Evolutionary conservation across 208 protist species (phyloP).

Genomic region (Crithidia mellificae): DNA sequence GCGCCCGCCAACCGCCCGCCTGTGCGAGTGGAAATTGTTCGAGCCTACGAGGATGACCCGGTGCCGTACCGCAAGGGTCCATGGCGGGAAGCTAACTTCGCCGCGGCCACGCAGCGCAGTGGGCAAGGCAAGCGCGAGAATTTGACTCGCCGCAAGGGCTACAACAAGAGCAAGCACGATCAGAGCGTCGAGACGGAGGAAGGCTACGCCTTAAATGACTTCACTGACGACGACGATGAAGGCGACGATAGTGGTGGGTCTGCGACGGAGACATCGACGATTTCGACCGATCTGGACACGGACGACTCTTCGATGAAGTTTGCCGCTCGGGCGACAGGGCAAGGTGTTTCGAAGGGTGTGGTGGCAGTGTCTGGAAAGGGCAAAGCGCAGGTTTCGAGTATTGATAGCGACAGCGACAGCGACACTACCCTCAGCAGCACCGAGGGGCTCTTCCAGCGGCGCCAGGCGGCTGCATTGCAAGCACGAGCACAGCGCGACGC

Average conservation of each 20-base stretch:
- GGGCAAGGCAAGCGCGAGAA: no score
- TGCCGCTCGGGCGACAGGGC: neutral
- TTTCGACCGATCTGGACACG: slow-evolving; percentile 6
- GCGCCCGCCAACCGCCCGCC: neutral
- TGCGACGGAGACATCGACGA: slow-evolving; percentile 4
- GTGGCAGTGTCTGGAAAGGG: neutral
- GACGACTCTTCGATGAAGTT: neutral
- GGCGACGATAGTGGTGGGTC: no score
- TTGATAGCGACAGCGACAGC: slow-evolving; percentile 20
- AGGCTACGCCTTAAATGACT: slow-evolving; percentile 21
- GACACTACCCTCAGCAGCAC: slow-evolving; percentile 43
- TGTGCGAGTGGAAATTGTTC: slow-evolving; percentile 58
- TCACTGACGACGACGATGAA: slow-evolving; percentile 9
- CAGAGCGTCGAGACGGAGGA: neutral
- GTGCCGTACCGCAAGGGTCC: slow-evolving; percentile 62
- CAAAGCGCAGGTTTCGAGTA: neutral
- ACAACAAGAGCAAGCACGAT: neutral
- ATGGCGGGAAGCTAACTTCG: slow-evolving; percentile 30
- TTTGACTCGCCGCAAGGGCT: no score
- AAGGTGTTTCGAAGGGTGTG: neutral
- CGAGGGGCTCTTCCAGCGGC: slow-evolving; percentile 35
- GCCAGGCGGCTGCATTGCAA: slow-evolving; percentile 32
- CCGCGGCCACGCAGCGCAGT: neutral
- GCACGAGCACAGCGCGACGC: slow-evolving; percentile 17
- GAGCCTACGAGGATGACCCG: slow-evolving; percentile 53